Base-by-base conservation (phyloP, 177 flowering plant genomes). In the Vitis hybrid region DNA sequence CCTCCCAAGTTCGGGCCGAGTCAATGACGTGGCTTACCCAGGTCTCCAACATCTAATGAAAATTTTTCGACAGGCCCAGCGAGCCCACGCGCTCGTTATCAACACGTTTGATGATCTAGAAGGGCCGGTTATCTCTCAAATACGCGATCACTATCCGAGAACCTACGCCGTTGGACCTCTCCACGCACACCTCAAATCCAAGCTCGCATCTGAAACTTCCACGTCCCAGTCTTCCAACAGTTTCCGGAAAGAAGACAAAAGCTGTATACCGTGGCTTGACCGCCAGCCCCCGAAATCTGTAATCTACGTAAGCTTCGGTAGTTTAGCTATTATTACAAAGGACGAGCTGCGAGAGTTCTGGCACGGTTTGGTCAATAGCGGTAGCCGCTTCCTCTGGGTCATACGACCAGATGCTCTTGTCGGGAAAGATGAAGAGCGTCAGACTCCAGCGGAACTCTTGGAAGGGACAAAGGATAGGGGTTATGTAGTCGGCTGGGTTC, bases 101-200 rank as follows among this genome's bases (percentile, higher is more conserved):
- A 22, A 22, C 24, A 22, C 24, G 24, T 22, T 22, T 22, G 24
- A 22, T 22, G 24, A 22, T 22, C 24, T 22, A 22, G 24, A 22
- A 1, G 24, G 24, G 24, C 83, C 80, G 0, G 63, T 76, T 7
- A 67, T 86, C 62, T 70, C 81, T 24, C 84, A 81, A 8, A 74
- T 83, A 17, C 83, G 86, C 9, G n/a, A 56, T n/a, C 74, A 73
- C 2, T 62, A 31, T 61, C 80, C 83, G 1, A 83, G 78, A 3
- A 55, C 72, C 49, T 86, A 85, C 72, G 31, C 87, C 15, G 59
- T 87, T 2, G 91, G 92, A 2, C 91, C 92, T 3, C 81, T 86
- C 54, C 89, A 86, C 44, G 73, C 79, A 5, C 86, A 70, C 12
- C 65, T 79, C 2, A 81, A 56, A 12, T 8, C 75, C 17, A 59